Percentiles rank a stretch among this genome's conserved stretches.
phyloP scores from a whole-genome alignment of 2,329 filamentous ascomycete species.

The Aspergillus ochraceus region DNA sequence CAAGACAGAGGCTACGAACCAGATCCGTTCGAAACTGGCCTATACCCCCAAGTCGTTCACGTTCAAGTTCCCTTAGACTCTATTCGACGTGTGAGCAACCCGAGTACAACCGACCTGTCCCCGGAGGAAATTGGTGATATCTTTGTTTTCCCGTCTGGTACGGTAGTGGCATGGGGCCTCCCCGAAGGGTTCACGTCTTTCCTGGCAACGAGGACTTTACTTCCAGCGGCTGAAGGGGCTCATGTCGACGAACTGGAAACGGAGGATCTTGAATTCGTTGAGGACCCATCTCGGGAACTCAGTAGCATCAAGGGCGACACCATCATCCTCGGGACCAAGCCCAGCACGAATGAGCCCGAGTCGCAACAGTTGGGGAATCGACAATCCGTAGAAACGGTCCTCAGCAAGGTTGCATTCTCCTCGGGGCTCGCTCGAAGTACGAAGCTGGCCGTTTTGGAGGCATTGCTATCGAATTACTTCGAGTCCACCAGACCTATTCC shows the following conservation, averaged over 20 bases:
- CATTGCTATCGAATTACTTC: slow-evolving; percentile 78
- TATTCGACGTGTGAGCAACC: slow-evolving; percentile 44
- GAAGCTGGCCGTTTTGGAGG: slow-evolving; percentile 89
- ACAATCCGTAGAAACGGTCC: slow-evolving; percentile 59
- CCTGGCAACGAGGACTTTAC: slow-evolving; percentile 69
- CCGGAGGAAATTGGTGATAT: slow-evolving; percentile 70
- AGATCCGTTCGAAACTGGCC: slow-evolving; percentile 62
- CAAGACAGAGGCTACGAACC: slow-evolving; percentile 59
- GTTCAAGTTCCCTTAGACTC: slow-evolving; percentile 52
- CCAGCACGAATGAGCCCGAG: slow-evolving; percentile 25
- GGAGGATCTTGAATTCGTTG: slow-evolving; percentile 84
- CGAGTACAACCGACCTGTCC: slow-evolving; percentile 37
- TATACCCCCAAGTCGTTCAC: slow-evolving; percentile 67
- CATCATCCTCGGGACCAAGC: slow-evolving; percentile 80
- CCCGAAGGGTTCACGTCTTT: slow-evolving; percentile 70
- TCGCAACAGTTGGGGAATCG: slow-evolving; percentile 25
- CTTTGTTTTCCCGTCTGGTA: slow-evolving; percentile 94
- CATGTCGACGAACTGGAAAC: slow-evolving; percentile 74
- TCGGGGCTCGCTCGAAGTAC: slow-evolving; percentile 90
- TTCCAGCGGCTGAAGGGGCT: slow-evolving; percentile 72
- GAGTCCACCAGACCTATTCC: slow-evolving; percentile 82
- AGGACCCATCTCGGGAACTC: slow-evolving; percentile 70
- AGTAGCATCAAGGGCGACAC: slow-evolving; percentile 83
- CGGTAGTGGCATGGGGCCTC: slow-evolving; percentile 88
- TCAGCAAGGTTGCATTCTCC: slow-evolving; percentile 95